A percentile compares a stretch with the other conserved stretches of the same genome.
Conservation (phyloP, 2,329 filamentous ascomycete genomes). For the Penicillium sp. region DNA sequence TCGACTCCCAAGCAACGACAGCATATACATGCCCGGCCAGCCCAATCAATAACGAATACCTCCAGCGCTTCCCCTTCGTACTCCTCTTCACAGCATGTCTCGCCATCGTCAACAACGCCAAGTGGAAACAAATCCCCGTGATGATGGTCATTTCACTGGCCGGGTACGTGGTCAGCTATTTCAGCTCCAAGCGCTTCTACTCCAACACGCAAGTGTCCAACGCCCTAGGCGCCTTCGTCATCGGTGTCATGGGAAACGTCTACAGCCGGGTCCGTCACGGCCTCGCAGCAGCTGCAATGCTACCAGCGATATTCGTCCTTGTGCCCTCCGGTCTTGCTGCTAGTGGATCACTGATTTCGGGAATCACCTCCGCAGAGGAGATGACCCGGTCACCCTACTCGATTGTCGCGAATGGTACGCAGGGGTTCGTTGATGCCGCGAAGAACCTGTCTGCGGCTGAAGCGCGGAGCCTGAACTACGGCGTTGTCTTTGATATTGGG, state of each 20-base stretch:
- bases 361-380: slow-evolving; percentile 63
- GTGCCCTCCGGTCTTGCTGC: slow-evolving; percentile 66
- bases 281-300: slow-evolving; percentile 80
- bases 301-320: slow-evolving; percentile 82
- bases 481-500: slow-evolving; percentile 51
- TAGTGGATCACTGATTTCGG: slow-evolving; percentile 61
- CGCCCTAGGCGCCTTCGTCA: slow-evolving; percentile 75
- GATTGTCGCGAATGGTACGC: slow-evolving; percentile 37
- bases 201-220: slow-evolving; percentile 77
- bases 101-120: slow-evolving; percentile 80
- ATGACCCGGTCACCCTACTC: slow-evolving; percentile 46
- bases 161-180: slow-evolving; percentile 78
- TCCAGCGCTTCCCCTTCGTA: slow-evolving; percentile 73
- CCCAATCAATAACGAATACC: slow-evolving; percentile 50
- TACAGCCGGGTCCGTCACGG: slow-evolving; percentile 76
- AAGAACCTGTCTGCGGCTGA: slow-evolving; percentile 39
- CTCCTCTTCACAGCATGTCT: slow-evolving; percentile 74
- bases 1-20: slow-evolving; percentile 62
- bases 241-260: slow-evolving; percentile 78
- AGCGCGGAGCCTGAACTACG: slow-evolving; percentile 49
- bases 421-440: slow-evolving; percentile 35
- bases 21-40: slow-evolving; percentile 57
- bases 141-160: slow-evolving; percentile 76
- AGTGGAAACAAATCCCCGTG: slow-evolving; percentile 76
- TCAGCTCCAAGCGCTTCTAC: slow-evolving; percentile 69